A percentile compares a stretch with the other conserved stretches of the same genome.
phyloP scores from a whole-genome alignment of 2,329 filamentous ascomycete species.

The Blumeria graminis region DNA sequence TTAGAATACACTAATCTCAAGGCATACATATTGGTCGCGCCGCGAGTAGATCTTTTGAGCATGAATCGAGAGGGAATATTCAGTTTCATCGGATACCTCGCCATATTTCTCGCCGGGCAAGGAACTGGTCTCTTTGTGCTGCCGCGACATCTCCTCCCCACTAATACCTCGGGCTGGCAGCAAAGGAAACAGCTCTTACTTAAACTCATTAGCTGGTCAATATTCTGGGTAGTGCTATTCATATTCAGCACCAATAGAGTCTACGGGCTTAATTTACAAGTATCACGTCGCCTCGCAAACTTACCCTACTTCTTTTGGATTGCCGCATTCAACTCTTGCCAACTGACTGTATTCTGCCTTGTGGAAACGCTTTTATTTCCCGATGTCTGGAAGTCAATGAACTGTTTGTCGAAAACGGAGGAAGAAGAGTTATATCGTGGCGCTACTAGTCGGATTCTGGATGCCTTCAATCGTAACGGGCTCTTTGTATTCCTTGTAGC shows the following conservation, averaged over 20 bases:
- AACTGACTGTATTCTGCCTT: slow-evolving; percentile 53
- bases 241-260: slow-evolving; percentile 39
- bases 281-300: slow-evolving; percentile 79
- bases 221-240: slow-evolving; percentile 48
- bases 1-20: slow-evolving; percentile 61
- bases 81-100: slow-evolving; percentile 78
- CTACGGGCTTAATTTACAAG: slow-evolving; percentile 47
- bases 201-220: slow-evolving; percentile 38
- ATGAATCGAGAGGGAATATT: slow-evolving; percentile 93
- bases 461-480: slow-evolving; percentile 73
- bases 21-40: slow-evolving; percentile 59
- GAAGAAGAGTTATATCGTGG: slow-evolving; percentile 40
- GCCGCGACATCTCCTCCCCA: slow-evolving; percentile 26
- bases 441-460: slow-evolving; percentile 60
- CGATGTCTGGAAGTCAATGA: slow-evolving; percentile 31
- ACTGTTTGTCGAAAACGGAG: slow-evolving; percentile 21
- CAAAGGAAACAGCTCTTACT: slow-evolving; percentile 34
- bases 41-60: slow-evolving; percentile 53
- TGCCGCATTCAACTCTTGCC: slow-evolving; percentile 68
- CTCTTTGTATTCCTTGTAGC: slow-evolving; percentile 65
- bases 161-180: slow-evolving; percentile 19
- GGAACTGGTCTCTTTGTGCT: slow-evolving; percentile 61
- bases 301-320: slow-evolving; percentile 87
- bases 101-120: slow-evolving; percentile 82
- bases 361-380: slow-evolving; percentile 65